Percentiles rank a stretch among this genome's conserved stretches.
phyloP scores from a whole-genome alignment of 805 yeast species.

The Grigorovia yakushimaensis region DNA sequence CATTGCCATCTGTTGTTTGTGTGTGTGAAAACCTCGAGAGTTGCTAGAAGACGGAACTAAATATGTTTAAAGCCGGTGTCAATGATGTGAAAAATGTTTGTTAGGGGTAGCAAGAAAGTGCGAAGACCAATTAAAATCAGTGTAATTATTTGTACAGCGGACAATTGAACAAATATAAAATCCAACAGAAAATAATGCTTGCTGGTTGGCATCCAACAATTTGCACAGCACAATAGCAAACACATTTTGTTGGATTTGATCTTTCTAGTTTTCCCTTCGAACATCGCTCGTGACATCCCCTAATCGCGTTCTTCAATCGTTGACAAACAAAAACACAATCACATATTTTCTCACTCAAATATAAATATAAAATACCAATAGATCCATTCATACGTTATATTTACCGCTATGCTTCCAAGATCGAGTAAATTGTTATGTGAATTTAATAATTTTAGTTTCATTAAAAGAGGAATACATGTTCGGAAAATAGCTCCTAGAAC shows the following conservation, averaged over 20 bases:
- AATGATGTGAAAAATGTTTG: constrained; percentile 55
- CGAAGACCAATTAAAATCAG: background rate
- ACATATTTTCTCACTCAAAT: background rate
- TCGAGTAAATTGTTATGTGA: background rate
- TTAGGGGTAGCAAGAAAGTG: constrained; percentile 19
- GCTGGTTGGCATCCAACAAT: too few relatives aligned
- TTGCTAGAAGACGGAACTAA: constrained; percentile 54
- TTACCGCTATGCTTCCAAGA: background rate
- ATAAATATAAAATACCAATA: too few relatives aligned
- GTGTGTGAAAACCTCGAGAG: constrained; percentile 61
- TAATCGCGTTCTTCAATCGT: too few relatives aligned
- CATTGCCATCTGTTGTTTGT: constrained; percentile 51
- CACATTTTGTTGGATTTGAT: background rate
- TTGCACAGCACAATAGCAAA: too few relatives aligned
- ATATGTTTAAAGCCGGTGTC: constrained; percentile 46
- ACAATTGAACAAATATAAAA: too few relatives aligned
- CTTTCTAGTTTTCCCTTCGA: too few relatives aligned
- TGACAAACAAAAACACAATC: too few relatives aligned
- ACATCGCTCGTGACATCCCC: background rate
- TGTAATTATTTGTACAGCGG: background rate
- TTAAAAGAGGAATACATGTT: too few relatives aligned
- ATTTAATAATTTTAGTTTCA: too few relatives aligned
- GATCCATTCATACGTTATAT: background rate
- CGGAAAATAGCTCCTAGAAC: too few relatives aligned
- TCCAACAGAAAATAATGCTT: background rate